Evolutionary conservation across 169 alveolate species (phyloP).

Genomic region (Eimeria tenella): DNA sequence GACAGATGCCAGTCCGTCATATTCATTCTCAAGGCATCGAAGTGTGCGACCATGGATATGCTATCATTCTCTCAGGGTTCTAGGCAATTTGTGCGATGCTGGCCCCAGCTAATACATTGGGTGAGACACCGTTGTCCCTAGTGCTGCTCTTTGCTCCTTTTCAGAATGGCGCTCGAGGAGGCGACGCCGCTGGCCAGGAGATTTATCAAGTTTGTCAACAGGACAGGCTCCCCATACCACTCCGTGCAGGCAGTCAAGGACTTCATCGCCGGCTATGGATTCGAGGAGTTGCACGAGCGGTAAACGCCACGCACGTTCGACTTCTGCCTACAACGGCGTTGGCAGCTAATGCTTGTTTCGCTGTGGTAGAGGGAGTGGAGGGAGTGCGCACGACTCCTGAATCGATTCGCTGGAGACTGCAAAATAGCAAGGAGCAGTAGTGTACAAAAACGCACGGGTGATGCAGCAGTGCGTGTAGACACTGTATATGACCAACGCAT

Average conservation of each 20-base stretch:
- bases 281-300: conserved; percentile 81
- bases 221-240: conserved; percentile 90
- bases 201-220: conserved; percentile 86
- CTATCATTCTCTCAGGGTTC: too few species aligned
- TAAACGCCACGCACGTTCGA: background rate
- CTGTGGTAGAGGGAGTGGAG: too few species aligned
- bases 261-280: conserved; percentile 79
- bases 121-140: too few species aligned
- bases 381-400: background rate
- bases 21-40: too few species aligned
- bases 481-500: conserved; percentile 65
- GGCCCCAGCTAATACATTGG: too few species aligned
- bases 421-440: conserved; percentile 88
- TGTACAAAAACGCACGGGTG: conserved; percentile 78
- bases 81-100: too few species aligned
- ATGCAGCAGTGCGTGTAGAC: conserved; percentile 79
- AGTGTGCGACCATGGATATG: too few species aligned
- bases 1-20: too few species aligned
- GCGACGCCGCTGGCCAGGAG: conserved; percentile 66
- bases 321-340: background rate
- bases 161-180: conserved; percentile 64
- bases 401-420: conserved; percentile 8
- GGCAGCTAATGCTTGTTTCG: background rate
- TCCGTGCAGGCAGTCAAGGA: conserved; percentile 82
- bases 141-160: background rate